Evolutionary conservation across 148 eudicot species (phyloP), one percentile per base, ranked within the genome.

Genomic region (Chenopodium berlandieri): DNA sequence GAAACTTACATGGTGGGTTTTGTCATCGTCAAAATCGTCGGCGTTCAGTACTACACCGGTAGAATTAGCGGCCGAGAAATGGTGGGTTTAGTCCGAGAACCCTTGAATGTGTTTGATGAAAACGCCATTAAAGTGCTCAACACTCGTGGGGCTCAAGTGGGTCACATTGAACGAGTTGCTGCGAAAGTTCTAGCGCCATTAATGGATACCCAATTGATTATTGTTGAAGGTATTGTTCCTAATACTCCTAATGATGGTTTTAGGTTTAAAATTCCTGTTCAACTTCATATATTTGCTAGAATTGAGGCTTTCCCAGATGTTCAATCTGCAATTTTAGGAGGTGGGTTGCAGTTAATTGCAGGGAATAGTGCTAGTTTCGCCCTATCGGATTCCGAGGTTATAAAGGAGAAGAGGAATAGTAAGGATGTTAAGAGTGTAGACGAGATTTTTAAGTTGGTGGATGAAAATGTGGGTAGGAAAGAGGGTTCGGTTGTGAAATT

Each of bases 51-150:
- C 72, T 92, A 95, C 80, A n/a, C 86, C 2, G 97, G 95, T 52
- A 71, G 75, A 1, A 88, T 92, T 32, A 88, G 86, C 44, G 95
- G 97, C 56, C 86, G 94, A 22, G 97, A 95, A 81, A 80, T 92
- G 86, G 97, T 95, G 32, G 92, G 92, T 67, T 75, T 95, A 25
- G 92, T 92, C 8, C 92, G 97, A 0, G 97, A 95, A n/a, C 94
- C 96, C 5, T 52, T 90, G 27, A 94, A 95, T 56, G 80, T 79
- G 1, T 74, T 74, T 81, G 97, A 94, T 74, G 83, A 79, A 4
- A 89, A 94, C 82, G 97, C 97, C 32, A 95, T 95, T 50, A 91
- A 86, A 79, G 99, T 95, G 66, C 75, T 92, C 13, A 92, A 93
- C 80, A 92, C 85, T 20, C 79, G 93, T 1, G 88, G 92, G 0